Evolutionary conservation across 2,329 filamentous ascomycete species (phyloP), one percentile per base, ranked within the genome.

Genomic region (Dothideomycetidae sp.): DNA sequence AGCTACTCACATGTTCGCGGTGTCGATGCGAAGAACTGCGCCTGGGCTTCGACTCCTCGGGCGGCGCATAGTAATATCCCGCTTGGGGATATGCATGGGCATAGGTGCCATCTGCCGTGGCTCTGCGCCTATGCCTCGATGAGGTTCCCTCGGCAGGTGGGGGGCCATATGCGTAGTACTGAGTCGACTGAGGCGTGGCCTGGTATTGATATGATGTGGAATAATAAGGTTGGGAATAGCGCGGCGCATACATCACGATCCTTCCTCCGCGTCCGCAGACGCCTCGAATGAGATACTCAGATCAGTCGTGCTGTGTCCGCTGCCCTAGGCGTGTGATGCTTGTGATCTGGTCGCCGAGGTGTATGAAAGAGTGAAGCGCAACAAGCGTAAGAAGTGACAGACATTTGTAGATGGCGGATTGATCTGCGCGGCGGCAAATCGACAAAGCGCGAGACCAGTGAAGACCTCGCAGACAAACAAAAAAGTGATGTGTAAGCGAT

Each of bases 1-100:
- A 68, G 66, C 65, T 67, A 77, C 73, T 77, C 75, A 77, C 73
- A 75, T 71, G 68, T 60, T 76, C 71, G 57, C 61, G 52, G 58
- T 70, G 66, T 60, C 60, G 68, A 63, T 60, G 66, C 56, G 62
- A 64, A 56, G 36, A 36, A 16, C 32, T 34, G 28, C 33, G 38
- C 38, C 30, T 35, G 16, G 32, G 28, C 26, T 33, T 38, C 7
- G 31, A 9, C 10, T 38, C 36, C 29, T 38, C 36, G 5, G 29
- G 36, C 11, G 16, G 10, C n/a, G 28, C 30, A 11, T 38, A 38
- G 18, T 38, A 35, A 16, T 11, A 33, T 21, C 64, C 69, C 57
- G 56, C 66, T 38, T 54, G 52, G 43, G 53, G 48, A 31, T 52
- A 51, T 31, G 67, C 61, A 48, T 68, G 63, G 54, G 61, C 44